These are phyloP conservation scores for Yamadazyma sp. DNA, from an alignment of 1,139 yeast species.

Conservation along the genomic window DNA sequence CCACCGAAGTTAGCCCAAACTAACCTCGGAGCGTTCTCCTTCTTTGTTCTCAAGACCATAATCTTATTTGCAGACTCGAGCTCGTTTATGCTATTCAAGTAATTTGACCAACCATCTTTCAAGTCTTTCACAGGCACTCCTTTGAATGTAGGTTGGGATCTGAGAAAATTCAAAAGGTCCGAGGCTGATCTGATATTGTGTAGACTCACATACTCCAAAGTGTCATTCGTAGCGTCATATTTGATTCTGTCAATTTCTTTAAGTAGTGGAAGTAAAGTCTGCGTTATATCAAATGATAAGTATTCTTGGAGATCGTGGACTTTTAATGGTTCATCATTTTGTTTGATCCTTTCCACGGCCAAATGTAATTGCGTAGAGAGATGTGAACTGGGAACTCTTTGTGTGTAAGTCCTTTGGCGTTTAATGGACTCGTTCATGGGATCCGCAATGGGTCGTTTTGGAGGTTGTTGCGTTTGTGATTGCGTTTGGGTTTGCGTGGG, in stretches of 20 bases:
- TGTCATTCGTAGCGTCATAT: slow-evolving; percentile 56
- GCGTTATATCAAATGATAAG: slow-evolving; percentile 48
- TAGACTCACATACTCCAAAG: slow-evolving; percentile 83
- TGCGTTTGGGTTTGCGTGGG: background rate
- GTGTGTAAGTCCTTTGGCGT: slow-evolving; percentile 29
- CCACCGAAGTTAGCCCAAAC: slow-evolving; percentile 91
- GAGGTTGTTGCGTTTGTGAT: slow-evolving; percentile 3
- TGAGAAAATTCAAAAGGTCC: slow-evolving; percentile 70
- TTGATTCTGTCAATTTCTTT: slow-evolving; percentile 75
- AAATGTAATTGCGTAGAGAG: slow-evolving; percentile 77
- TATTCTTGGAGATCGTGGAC: slow-evolving; percentile 62
- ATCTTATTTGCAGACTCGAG: slow-evolving; percentile 76
- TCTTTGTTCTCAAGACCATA: slow-evolving; percentile 82
- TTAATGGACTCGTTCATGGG: slow-evolving; percentile 37
- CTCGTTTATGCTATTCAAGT: slow-evolving; percentile 71
- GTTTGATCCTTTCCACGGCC: slow-evolving; percentile 83
- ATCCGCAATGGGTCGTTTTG: slow-evolving; percentile 23
- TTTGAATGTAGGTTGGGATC: slow-evolving; percentile 82
- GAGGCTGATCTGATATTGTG: slow-evolving; percentile 83
- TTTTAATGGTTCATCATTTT: slow-evolving; percentile 66
- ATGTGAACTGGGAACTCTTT: slow-evolving; percentile 53
- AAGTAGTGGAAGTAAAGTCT: slow-evolving; percentile 63
- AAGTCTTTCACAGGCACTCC: slow-evolving; percentile 88
- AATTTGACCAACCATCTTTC: slow-evolving; percentile 97
- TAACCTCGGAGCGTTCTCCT: slow-evolving; percentile 85